These are phyloP conservation scores for Fusarium napiforme DNA, from an alignment of 2,329 filamentous ascomycete genomes.

Conservation along the genomic window DNA sequence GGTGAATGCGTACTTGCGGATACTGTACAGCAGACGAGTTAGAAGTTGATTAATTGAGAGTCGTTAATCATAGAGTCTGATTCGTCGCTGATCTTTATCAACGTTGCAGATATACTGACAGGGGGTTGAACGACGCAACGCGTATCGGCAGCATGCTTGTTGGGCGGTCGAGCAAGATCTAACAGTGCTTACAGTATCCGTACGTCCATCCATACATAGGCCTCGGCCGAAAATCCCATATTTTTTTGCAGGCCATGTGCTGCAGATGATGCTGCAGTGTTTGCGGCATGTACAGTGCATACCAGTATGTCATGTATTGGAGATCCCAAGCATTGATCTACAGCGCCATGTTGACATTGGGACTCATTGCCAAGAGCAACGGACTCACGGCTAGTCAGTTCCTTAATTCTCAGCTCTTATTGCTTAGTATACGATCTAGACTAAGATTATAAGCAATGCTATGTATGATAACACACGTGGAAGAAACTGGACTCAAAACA, in stretches of 20 bases:
- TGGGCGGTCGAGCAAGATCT: conserved; percentile 3
- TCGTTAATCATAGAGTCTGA: neutral
- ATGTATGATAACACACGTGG: neutral
- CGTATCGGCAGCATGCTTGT: neutral
- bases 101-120: conserved; percentile 8
- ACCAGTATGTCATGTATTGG: conserved; percentile 8
- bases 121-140: neutral
- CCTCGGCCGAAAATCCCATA: neutral
- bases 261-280: conserved; percentile 24
- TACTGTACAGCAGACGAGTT: conserved; percentile 4
- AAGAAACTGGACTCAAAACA: neutral
- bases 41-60: conserved; percentile 13
- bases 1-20: neutral
- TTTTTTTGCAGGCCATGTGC: conserved; percentile 14
- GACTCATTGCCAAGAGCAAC: conserved; percentile 26
- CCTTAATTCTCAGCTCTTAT: neutral
- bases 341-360: conserved; percentile 13
- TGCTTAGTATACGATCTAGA: conserved; percentile 1
- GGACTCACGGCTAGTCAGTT: neutral
- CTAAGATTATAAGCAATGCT: neutral
- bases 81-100: conserved; percentile 2
- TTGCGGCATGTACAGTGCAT: neutral
- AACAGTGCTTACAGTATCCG: neutral
- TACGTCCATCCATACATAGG: neutral
- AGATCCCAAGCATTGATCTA: conserved; percentile 27